Conservation (phyloP, 2,329 filamentous ascomycete genomes). For the Plenodomus lindquistii region DNA sequence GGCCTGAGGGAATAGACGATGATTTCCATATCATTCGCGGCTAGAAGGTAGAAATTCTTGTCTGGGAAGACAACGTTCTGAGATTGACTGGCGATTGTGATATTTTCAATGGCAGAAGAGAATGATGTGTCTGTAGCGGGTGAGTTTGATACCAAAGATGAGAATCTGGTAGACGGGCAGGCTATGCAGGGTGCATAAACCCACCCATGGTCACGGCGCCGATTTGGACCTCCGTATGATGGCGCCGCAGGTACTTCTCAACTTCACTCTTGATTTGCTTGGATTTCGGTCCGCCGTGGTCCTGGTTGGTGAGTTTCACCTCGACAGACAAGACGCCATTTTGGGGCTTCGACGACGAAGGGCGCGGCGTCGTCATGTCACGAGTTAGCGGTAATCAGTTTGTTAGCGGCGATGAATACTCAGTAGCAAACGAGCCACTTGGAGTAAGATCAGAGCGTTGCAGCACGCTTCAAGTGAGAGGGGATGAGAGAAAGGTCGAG, state of each 20-base stretch:
- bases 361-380: neutral
- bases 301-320: slow-evolving; percentile 5
- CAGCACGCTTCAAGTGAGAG: neutral
- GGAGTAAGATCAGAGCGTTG: neutral
- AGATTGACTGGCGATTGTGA: slow-evolving; percentile 11
- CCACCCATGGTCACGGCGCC: slow-evolving; percentile 34
- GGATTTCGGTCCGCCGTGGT: slow-evolving; percentile 1
- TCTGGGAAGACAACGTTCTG: slow-evolving; percentile 1
- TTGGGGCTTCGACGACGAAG: neutral
- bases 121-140: neutral
- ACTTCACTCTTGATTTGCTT: slow-evolving; percentile 29
- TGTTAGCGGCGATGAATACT: neutral
- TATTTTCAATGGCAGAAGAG: slow-evolving; percentile 2
- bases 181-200: slow-evolving; percentile 1
- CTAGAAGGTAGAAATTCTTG: slow-evolving; percentile 4
- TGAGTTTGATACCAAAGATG: neutral
- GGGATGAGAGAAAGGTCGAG: neutral
- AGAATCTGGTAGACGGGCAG: neutral
- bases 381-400: neutral
- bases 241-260: slow-evolving; percentile 36
- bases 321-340: slow-evolving; percentile 11
- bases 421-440: neutral
- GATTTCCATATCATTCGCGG: slow-evolving; percentile 12
- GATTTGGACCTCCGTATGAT: slow-evolving; percentile 25
- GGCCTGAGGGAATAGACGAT: slow-evolving; percentile 12